Conservation (phyloP, 2,329 filamentous ascomycete species). For the Cephalotrichum gorgonifer region DNA sequence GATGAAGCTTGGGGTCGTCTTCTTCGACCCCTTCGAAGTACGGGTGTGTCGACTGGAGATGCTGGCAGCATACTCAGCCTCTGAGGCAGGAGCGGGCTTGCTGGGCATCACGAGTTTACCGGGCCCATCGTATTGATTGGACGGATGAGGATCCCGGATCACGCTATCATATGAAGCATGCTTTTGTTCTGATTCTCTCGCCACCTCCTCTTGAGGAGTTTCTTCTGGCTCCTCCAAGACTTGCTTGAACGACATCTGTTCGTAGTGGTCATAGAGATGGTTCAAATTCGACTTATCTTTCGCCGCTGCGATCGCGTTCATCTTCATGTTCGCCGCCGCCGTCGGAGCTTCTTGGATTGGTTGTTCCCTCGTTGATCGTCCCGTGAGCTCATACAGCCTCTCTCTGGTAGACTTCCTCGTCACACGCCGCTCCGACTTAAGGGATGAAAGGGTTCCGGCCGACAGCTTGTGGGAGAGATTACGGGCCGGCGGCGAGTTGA, state of each 20-base stretch:
- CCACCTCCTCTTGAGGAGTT: neutral
- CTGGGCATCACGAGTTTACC: slow-evolving; percentile 1
- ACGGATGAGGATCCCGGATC: neutral
- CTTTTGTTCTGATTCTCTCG: neutral
- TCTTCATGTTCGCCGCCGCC: neutral
- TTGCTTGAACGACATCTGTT: slow-evolving; percentile 41
- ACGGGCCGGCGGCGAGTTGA: slow-evolving; percentile 30
- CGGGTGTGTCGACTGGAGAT: slow-evolving; percentile 45
- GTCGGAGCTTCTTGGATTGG: neutral
- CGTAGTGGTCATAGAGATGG: slow-evolving; percentile 47
- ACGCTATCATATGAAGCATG: neutral
- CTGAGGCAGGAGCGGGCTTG: neutral
- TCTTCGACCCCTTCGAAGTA: slow-evolving; percentile 41
- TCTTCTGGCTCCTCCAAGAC: slow-evolving; percentile 15
- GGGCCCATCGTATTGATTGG: slow-evolving; percentile 2
- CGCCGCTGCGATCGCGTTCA: neutral
- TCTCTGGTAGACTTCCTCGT: slow-evolving; percentile 26
- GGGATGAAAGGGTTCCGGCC: neutral
- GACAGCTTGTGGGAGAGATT: slow-evolving; percentile 21
- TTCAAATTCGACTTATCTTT: slow-evolving; percentile 20
- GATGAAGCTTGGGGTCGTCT: slow-evolving; percentile 33
- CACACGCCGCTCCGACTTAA: slow-evolving; percentile 16
- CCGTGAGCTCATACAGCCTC: slow-evolving; percentile 12
- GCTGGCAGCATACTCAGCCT: slow-evolving; percentile 34
- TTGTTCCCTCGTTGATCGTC: neutral